Evolutionary conservation across 345 rosid species (phyloP).

Genomic region (Murraya paniculata): DNA sequence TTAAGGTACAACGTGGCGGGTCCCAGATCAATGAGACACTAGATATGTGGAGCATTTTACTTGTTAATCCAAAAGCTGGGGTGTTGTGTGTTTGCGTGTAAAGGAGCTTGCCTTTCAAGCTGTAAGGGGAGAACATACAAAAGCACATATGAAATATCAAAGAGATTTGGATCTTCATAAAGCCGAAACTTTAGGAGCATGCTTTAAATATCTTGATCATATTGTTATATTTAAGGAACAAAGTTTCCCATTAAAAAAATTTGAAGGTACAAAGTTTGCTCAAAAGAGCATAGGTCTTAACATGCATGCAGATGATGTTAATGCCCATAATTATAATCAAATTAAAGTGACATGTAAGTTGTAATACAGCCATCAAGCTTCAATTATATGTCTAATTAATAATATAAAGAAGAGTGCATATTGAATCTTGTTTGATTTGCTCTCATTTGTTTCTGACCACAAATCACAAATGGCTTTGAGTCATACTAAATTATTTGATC

Average conservation of each 20-base stretch:
- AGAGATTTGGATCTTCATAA: slow-evolving; percentile 25
- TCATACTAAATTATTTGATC: no score
- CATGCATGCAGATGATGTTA: no score
- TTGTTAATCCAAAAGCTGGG: neutral
- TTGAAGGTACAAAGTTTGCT: neutral
- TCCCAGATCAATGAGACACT: slow-evolving; percentile 15
- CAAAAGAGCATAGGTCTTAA: neutral
- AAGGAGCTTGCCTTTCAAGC: slow-evolving; percentile 25
- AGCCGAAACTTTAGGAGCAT: slow-evolving; percentile 34
- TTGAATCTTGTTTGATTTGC: no score
- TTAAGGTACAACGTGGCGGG: slow-evolving; percentile 7
- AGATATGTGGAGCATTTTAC: slow-evolving; percentile 20
- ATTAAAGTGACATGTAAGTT: no score
- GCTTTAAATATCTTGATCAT: slow-evolving; percentile 11
- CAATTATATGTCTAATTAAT: no score
- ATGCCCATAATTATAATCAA: no score
- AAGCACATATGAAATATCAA: neutral
- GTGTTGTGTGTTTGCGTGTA: neutral
- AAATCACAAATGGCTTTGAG: no score
- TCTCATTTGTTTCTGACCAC: no score
- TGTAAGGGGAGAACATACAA: slow-evolving; percentile 7
- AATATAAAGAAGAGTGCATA: no score
- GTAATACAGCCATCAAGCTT: no score
- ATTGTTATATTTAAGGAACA: neutral
- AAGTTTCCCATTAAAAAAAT: no score